Evolutionary conservation across 495 filamentous ascomycete genomes (phyloP), one percentile per base, ranked within the genome.

Genomic region (Aspergillus diversus): DNA sequence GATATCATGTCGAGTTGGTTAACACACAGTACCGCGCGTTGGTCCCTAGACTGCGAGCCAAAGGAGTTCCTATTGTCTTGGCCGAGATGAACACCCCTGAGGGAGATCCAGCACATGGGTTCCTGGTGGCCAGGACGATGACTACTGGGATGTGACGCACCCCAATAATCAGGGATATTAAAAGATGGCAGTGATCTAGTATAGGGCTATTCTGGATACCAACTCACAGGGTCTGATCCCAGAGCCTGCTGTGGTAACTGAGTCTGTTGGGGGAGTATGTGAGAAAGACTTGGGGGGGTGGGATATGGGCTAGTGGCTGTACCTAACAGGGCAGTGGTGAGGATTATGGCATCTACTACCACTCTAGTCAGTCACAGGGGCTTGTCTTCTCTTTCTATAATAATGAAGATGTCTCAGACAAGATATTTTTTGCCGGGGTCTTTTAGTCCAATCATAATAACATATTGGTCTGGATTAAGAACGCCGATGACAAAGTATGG

Each of bases 161-260:
- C 83, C 83, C 0, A 81, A 70, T 17, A 77, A 82, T 42, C 53
- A 32, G 0, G 83, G 83, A 3, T 85, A 86, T 48, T 55, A 63
- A 59, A 79, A 80, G 64, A 85, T 87, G 84, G 80, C 83, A 9
- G 62, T 72, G 9, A 66, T 86, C 0, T 86, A 77, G 77, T 80
- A 70, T 60, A 65, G 60, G 3, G 82, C 74, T 6, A 68, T 85
- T 16, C 62, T 47, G 16, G 47, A 42, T 55, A 78, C 59, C 60
- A 27, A 47, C 9, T 3, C 3, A 8, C 37, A 42, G 37, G 37
- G 37, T 2, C 3, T 42, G 37, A 42, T 60, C 46, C 2, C 21
- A 31, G 43, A 42, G 37, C 37, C 37, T 8, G 37, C 37, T n/a
- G n/a, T n/a, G n/a, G n/a, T n/a, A n/a, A n/a, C n/a, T n/a, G n/a